phyloP scores from a whole-genome alignment of 2,329 filamentous ascomycete species.

The Alternaria angustiovoidea region DNA sequence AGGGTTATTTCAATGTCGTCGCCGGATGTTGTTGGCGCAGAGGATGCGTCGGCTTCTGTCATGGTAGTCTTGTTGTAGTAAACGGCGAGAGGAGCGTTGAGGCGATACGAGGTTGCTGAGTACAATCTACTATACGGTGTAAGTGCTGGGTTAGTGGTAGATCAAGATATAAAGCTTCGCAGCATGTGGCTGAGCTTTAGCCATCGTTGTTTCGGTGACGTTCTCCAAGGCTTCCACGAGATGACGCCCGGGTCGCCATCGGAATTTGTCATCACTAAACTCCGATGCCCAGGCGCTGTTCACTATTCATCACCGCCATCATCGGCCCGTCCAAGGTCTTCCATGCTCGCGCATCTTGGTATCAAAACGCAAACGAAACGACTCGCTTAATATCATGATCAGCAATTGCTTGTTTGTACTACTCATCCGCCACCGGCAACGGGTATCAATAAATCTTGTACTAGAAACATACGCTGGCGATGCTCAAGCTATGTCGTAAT shows the following conservation, averaged over 20 bases:
- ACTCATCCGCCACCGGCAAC: neutral
- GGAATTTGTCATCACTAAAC: slow-evolving; percentile 46
- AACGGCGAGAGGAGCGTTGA: neutral
- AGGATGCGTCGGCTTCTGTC: slow-evolving; percentile 18
- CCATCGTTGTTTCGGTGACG: slow-evolving; percentile 37
- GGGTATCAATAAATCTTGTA: slow-evolving; percentile 34
- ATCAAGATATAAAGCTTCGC: slow-evolving; percentile 42
- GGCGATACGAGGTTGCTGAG: neutral
- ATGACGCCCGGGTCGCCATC: slow-evolving; percentile 32
- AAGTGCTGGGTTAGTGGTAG: slow-evolving; percentile 34
- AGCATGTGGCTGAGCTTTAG: slow-evolving; percentile 29
- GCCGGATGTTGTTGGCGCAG: slow-evolving; percentile 16
- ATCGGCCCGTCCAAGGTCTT: neutral
- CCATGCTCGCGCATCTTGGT: neutral
- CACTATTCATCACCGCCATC: neutral
- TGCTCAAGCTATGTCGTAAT: slow-evolving; percentile 7
- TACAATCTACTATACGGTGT: slow-evolving; percentile 17
- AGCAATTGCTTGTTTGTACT: neutral
- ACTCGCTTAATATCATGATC: neutral
- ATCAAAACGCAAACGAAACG: neutral
- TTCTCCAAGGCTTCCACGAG: slow-evolving; percentile 48
- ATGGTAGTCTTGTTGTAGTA: slow-evolving; percentile 15
- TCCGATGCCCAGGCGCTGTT: neutral
- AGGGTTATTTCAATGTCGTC: slow-evolving; percentile 55
- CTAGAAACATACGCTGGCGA: slow-evolving; percentile 8